Conservation (phyloP, 1,284 basidiomycete genomes). For the Garcileccinum viscosum region DNA sequence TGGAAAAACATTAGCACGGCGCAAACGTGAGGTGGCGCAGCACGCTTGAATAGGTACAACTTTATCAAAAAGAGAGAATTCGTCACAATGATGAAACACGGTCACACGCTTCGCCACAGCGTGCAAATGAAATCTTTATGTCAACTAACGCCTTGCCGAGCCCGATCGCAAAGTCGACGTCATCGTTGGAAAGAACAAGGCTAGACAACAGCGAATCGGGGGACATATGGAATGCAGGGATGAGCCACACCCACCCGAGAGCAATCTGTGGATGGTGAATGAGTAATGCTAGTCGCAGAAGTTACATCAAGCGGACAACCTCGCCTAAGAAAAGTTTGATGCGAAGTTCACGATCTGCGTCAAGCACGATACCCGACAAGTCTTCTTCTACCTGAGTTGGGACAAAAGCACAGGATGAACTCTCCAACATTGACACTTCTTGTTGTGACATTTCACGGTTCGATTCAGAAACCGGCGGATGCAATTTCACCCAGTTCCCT, state of each 20-base stretch:
- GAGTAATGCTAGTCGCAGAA: constrained; percentile 1
- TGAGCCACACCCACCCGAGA: constrained; percentile 85
- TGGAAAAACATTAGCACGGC: not conserved
- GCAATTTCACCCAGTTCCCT: constrained; percentile 50
- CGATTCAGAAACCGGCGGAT: constrained; percentile 40
- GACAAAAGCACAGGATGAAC: constrained; percentile 8
- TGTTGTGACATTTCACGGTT: constrained; percentile 20
- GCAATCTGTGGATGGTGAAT: constrained; percentile 56
- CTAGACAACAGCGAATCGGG: constrained; percentile 26
- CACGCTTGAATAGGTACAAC: not conserved
- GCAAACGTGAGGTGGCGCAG: not conserved
- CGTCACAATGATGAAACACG: constrained; percentile 3
- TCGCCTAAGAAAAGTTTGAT: constrained; percentile 80
- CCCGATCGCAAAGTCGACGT: constrained; percentile 80
- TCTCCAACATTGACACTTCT: not conserved
- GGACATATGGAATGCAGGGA: constrained; percentile 80
- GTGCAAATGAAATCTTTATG: constrained; percentile 62
- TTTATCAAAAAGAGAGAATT: not conserved
- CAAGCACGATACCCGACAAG: constrained; percentile 60
- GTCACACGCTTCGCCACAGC: constrained; percentile 22
- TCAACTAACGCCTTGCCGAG: constrained; percentile 71
- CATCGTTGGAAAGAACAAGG: constrained; percentile 56
- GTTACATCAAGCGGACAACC: constrained; percentile 42
- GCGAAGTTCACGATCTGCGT: constrained; percentile 76
- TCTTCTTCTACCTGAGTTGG: constrained; percentile 1